Base-by-base conservation (phyloP, 1,284 basidiomycete genomes). In the Neonothopanus nambi region DNA sequence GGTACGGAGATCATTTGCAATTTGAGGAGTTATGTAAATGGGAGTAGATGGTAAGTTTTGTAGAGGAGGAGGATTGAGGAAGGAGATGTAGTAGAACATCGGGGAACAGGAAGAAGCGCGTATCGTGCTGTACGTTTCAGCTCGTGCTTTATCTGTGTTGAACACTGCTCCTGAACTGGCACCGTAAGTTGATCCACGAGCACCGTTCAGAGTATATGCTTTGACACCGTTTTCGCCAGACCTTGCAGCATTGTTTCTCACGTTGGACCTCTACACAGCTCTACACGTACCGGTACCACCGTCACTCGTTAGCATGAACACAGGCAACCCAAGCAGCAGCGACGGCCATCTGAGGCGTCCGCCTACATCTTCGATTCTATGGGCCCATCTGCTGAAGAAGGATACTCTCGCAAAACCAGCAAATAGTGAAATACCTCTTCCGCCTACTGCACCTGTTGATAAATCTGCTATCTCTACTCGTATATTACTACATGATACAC, bases 1-100 rank as follows among this genome's bases (percentile, higher is more conserved):
- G n/a, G 88, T 91, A 21, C 89, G 79, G 41, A 92, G 74, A 61
- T 91, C 89, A 63, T 92, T 91, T n/a, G 82, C 78, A 56, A 92
- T 80, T 65, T 91, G 87, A 0, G 87, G 87, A 1, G 81, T 88
- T 44, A 91, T 77, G 9, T 71, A 66, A 37, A 91, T 66, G 6
- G 73, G 64, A 2, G 69, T 70, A 11, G 68, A 68, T 2, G 71
- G 66, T 6, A 68, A 61, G 1, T 72, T 71, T 48, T 78, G 75
- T 8, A 68, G 61, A 9, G 86, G 86, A 11, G 89, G 90, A 15
- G 89, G 87, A 51, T 88, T 81, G 15, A 91, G 78, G 63, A 91
- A 91, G 21, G 87, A 89, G 20, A 91, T 61, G 67, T 90, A 92
- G 68, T 77, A 87, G 68, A 88, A 90, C 89, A 91, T 89, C 33